phyloP scores from a whole-genome alignment of 2,329 filamentous ascomycete genomes.

The Myriosclerotinia scirpicola region DNA sequence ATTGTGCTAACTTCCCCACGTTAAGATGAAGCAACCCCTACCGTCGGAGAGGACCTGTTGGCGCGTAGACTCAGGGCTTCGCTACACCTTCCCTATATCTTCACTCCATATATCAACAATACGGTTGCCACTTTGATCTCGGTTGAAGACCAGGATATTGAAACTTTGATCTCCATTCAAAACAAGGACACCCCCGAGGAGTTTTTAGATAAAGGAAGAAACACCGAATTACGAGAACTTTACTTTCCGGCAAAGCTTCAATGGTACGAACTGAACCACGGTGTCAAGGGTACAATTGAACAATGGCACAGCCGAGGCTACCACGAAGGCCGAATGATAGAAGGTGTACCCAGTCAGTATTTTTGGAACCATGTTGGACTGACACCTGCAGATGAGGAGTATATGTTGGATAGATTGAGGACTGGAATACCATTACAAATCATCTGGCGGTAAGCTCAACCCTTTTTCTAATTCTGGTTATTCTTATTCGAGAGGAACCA shows the following conservation, averaged over 20 bases:
- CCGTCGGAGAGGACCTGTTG: constrained; percentile 1
- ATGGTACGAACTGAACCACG: constrained; percentile 17
- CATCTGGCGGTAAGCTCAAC: constrained; percentile 21
- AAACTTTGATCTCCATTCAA: neutral
- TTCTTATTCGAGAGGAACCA: neutral
- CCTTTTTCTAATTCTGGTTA: neutral
- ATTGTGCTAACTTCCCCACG: neutral
- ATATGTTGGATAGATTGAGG: constrained; percentile 14
- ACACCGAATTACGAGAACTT: neutral
- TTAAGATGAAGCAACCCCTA: constrained; percentile 9
- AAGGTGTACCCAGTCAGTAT: constrained; percentile 1
- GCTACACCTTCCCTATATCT: constrained; percentile 22
- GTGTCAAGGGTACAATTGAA: neutral
- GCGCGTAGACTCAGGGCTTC: constrained; percentile 19
- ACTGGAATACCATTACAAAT: constrained; percentile 10
- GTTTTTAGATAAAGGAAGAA: neutral
- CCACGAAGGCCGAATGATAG: neutral
- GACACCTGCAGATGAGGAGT: constrained; percentile 17
- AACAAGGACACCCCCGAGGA: neutral
- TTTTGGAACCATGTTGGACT: constrained; percentile 17
- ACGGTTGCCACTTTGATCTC: constrained; percentile 16
- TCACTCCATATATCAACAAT: constrained; percentile 17
- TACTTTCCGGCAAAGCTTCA: constrained; percentile 20
- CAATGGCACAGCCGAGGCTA: constrained; percentile 22
- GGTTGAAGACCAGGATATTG: neutral